phyloP scores from a whole-genome alignment of 108 stramenopile genomes.

The Cyclotella distinguenda region DNA sequence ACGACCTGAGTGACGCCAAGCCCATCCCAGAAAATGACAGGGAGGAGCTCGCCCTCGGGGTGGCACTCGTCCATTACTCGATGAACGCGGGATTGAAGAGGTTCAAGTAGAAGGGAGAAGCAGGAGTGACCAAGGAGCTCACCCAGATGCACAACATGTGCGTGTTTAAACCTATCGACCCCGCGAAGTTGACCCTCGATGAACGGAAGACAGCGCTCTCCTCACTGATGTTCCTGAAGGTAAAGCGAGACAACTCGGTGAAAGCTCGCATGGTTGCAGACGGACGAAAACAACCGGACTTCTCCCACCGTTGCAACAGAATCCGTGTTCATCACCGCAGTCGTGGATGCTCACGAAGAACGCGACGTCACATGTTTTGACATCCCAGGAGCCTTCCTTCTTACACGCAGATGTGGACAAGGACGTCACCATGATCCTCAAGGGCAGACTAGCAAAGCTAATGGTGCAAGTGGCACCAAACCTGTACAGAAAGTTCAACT shows the following conservation, averaged over 20 bases:
- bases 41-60: background rate
- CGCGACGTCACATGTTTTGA: background rate
- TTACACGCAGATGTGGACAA: background rate
- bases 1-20: too few species aligned
- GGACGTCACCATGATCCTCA: background rate
- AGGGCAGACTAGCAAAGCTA: background rate
- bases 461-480: background rate
- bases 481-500: background rate
- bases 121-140: background rate
- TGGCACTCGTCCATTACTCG: background rate
- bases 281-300: background rate
- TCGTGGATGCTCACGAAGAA: background rate
- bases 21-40: background rate
- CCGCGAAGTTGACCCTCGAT: background rate
- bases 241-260: background rate
- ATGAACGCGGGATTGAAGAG: background rate
- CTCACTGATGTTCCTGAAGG: background rate
- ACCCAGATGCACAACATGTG: background rate
- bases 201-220: background rate
- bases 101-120: background rate
- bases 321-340: background rate
- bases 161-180: background rate
- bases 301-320: background rate
- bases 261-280: background rate
- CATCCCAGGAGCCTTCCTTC: slow-evolving; percentile 5